Evolutionary conservation across 768 basidiomycete genomes (phyloP), one percentile per base, ranked within the genome.

Genomic region (Boletus tomentosulus): DNA sequence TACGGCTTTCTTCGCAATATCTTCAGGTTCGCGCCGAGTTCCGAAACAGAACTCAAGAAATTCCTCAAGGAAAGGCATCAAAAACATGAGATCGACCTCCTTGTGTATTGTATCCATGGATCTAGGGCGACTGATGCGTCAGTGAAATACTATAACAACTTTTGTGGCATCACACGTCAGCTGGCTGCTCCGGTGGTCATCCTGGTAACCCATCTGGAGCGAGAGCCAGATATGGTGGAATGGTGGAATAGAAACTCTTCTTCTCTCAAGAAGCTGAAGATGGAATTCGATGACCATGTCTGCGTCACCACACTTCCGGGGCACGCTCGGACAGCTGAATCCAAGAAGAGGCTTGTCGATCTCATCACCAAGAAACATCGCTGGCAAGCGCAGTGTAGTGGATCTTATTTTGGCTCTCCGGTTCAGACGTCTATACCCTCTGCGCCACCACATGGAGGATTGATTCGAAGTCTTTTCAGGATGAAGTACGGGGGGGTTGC

Each of bases 91-190:
- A 59, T 78, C 22, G 69, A 65, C 61, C 73, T 78, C 37, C 71
- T 78, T 11, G 66, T 77, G 1, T 76, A 64, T 52, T 70, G 70
- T 51, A 64, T 75, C 57, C 70, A 65, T 8, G 72, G 66, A 5
- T 63, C 73, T 3, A 65, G 74, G 52, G 68, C 72, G 39, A 66
- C 58, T 30, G 53, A 64, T 13, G 57, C 65, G 3, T 52, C 58
- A 11, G 53, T 57, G 30, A 64, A 63, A 44, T 71, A 72, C 54
- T 77, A 74, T 57, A 51, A 60, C 11, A 54, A 63, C 6, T 70
- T 76, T 56, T 65, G 67, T 28, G 55, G 66, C n/a, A 65, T 68
- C 42, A 69, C 76, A 15, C 77, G 76, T 46, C 64, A 53, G 22
- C 50, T 64, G 33, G 54, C 57, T 27, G 76, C 73, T 16, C 77